Evolutionary conservation across 495 filamentous ascomycete genomes (phyloP), one percentile per base, ranked within the genome.

Genomic region (Oidiodendron maius): DNA sequence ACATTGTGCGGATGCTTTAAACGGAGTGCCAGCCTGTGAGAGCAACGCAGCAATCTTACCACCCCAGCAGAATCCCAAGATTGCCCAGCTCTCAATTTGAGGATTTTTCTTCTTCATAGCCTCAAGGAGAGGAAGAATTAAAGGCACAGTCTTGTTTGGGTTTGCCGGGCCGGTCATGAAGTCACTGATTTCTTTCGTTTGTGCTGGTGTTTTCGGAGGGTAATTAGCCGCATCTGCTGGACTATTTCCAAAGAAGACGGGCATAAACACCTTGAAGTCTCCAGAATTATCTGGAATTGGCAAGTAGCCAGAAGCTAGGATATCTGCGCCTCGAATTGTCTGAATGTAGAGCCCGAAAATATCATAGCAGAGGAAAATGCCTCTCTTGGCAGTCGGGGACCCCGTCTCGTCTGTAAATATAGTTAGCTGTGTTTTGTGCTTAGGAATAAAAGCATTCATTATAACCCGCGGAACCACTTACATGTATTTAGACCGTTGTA

Each of bases 31-130:
- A 3, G 74, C 68, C 22, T 80, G 66, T n/a, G 87, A 71, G 15
- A 76, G 72, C 23, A 76, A 59, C 21, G 59, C 61, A 40, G 68
- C 64, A 11, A 83, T 75, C 63, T 93, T 93, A 44, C 84, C 89
- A 49, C 91, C 91, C 90, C 89, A 96, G 75, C 91, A 96, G 76
- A 73, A 87, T 10, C 91, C 91, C 15, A 95, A 59, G 48, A 88
- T 72, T 15, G 71, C 88, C 88, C 87, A 95, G 25, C 76, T 81
- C 60, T 83, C 71, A 57, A 91, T 80, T 22, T 70, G 66, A 8
- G 75, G 72, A 69, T 75, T 66, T 69, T 70, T 76, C 53, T 57
- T 68, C 56, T 59, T 58, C 30, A 87, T 56, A 50, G 85, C 71
- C 5, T 66, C 71, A 0, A 80, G 80, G 47, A 93, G 71, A 2